Conservation (phyloP, 495 filamentous ascomycete genomes). For the Aspergillus cavernicola region DNA sequence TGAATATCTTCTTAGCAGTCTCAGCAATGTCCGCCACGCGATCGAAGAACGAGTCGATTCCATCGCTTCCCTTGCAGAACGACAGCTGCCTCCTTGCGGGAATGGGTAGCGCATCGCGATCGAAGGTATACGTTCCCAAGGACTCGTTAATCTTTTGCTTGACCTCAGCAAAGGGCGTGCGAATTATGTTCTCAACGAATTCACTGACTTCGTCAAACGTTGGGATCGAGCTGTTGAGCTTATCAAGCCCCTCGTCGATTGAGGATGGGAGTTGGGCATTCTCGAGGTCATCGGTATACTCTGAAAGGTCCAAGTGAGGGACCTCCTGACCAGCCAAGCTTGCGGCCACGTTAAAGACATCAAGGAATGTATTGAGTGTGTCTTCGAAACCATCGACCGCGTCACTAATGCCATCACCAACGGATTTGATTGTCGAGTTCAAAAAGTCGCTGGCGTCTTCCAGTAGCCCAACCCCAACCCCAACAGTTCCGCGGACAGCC, state of each 20-base stretch:
- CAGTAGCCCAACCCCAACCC: slow-evolving; percentile 62
- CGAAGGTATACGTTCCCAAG: slow-evolving; percentile 69
- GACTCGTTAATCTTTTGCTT: slow-evolving; percentile 64
- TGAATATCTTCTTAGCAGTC: slow-evolving; percentile 67
- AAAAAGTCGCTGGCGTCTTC: slow-evolving; percentile 68
- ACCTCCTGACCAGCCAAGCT: slow-evolving; percentile 29
- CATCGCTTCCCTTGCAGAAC: slow-evolving; percentile 84
- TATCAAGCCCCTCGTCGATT: slow-evolving; percentile 59
- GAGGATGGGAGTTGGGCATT: slow-evolving; percentile 62
- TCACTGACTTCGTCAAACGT: slow-evolving; percentile 80
- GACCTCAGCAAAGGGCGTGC: slow-evolving; percentile 71
- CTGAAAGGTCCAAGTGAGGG: slow-evolving; percentile 57
- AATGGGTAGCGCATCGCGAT: slow-evolving; percentile 71
- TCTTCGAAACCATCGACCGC: slow-evolving; percentile 54
- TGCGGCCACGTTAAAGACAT: slow-evolving; percentile 37
- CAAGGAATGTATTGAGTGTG: slow-evolving; percentile 56
- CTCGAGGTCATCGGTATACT: slow-evolving; percentile 59
- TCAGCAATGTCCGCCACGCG: slow-evolving; percentile 55
- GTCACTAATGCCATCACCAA: slow-evolving; percentile 59
- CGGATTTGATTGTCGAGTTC: slow-evolving; percentile 64
- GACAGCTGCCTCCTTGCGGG: slow-evolving; percentile 74
- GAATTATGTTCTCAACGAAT: slow-evolving; percentile 65
- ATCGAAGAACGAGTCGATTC: slow-evolving; percentile 84
- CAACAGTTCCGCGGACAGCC: slow-evolving; percentile 71
- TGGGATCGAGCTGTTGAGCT: slow-evolving; percentile 73